phyloP scores from a whole-genome alignment of 2,329 filamentous ascomycete genomes.

The Cytospora schulzeri region DNA sequence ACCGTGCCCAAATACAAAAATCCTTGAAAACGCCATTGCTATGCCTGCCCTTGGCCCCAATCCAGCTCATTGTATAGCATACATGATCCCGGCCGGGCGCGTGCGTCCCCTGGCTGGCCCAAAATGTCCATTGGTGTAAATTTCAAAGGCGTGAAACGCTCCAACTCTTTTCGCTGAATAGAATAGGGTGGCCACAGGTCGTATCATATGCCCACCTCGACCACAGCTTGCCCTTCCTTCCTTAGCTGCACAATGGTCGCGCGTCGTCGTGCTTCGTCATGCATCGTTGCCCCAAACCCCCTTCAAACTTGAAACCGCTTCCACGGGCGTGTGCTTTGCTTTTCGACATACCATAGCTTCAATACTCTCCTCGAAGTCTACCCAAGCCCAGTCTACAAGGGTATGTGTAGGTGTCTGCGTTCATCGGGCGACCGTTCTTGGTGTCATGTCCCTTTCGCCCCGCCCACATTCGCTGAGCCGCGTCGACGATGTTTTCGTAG shows the following conservation, averaged over 20 bases:
- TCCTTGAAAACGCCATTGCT: conserved; percentile 37
- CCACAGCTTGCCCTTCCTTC: not conserved
- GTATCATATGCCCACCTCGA: not conserved
- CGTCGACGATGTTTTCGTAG: too few relatives aligned
- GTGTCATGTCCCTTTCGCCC: too few relatives aligned
- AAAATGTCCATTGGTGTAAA: not conserved
- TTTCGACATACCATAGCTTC: too few relatives aligned
- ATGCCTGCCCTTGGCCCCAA: conserved; percentile 31
- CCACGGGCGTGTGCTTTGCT: too few relatives aligned
- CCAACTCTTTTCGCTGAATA: not conserved
- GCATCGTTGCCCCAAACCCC: not conserved
- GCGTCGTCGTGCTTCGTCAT: not conserved
- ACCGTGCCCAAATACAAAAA: not conserved
- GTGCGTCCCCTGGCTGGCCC: not conserved
- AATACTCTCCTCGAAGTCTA: too few relatives aligned
- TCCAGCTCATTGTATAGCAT: not conserved
- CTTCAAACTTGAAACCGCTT: too few relatives aligned
- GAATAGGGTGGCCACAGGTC: not conserved
- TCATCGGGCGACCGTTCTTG: too few relatives aligned
- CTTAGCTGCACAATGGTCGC: not conserved
- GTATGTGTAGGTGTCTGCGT: too few relatives aligned
- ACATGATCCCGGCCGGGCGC: not conserved
- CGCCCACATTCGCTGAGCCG: too few relatives aligned
- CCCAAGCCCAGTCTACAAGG: too few relatives aligned
- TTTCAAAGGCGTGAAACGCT: not conserved